Conservation (phyloP, 2,329 filamentous ascomycete species). For the Colletotrichum graminicola region DNA sequence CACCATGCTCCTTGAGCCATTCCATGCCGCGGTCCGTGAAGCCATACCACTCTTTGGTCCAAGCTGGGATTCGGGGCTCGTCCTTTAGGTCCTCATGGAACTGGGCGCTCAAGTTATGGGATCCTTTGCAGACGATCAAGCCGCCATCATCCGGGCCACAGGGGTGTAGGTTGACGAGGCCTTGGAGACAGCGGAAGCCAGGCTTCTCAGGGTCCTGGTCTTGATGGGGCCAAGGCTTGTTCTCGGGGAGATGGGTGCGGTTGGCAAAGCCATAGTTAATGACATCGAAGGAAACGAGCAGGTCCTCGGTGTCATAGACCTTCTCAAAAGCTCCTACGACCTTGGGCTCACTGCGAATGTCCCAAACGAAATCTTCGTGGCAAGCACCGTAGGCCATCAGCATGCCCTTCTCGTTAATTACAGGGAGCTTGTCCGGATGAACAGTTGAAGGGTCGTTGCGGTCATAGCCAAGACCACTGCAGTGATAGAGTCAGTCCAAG, state of each 20-base stretch:
- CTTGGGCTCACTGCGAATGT: slow-evolving; percentile 60
- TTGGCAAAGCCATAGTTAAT: slow-evolving; percentile 60
- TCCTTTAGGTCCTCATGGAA: slow-evolving; percentile 52
- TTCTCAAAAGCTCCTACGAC: slow-evolving; percentile 60
- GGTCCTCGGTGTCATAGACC: slow-evolving; percentile 58
- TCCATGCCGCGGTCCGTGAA: slow-evolving; percentile 53
- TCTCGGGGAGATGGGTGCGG: slow-evolving; percentile 51
- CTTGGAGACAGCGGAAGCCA: slow-evolving; percentile 65
- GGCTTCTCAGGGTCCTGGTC: slow-evolving; percentile 56
- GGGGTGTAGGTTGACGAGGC: slow-evolving; percentile 59
- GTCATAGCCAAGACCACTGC: slow-evolving; percentile 42
- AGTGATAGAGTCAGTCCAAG: slow-evolving; percentile 45
- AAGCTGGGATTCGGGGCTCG: slow-evolving; percentile 52
- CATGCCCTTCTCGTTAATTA: slow-evolving; percentile 63
- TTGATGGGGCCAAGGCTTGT: slow-evolving; percentile 60
- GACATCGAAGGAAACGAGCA: slow-evolving; percentile 63
- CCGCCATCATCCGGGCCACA: slow-evolving; percentile 52
- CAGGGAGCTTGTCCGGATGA: slow-evolving; percentile 53
- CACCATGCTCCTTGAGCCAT: slow-evolving; percentile 52
- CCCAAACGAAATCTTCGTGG: slow-evolving; percentile 64
- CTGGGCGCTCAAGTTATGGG: slow-evolving; percentile 48
- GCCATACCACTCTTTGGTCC: slow-evolving; percentile 52
- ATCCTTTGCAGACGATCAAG: slow-evolving; percentile 51
- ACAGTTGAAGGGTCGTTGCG: slow-evolving; percentile 52
- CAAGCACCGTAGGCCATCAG: slow-evolving; percentile 59